These are phyloP conservation scores for Aspergillus bertholletiae DNA, from an alignment of 495 filamentous ascomycete genomes.

Conservation along the genomic window DNA sequence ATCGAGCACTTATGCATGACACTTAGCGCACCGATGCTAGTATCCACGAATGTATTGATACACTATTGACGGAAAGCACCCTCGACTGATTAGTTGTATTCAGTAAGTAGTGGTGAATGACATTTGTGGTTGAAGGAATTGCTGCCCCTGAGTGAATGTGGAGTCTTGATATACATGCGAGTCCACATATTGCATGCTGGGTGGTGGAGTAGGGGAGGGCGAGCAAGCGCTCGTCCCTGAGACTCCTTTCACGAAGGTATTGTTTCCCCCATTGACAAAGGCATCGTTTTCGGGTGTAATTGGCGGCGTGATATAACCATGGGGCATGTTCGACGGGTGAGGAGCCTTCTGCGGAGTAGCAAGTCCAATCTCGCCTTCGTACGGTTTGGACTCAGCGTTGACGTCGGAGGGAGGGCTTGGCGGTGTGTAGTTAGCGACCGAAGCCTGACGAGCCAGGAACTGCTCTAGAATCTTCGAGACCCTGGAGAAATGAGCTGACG, in stretches of 20 bases:
- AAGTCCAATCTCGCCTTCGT: conserved; percentile 49
- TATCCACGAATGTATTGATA: conserved; percentile 11
- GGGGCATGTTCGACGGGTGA: conserved; percentile 56
- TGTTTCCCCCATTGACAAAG: conserved; percentile 39
- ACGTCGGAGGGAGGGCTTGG: conserved; percentile 68
- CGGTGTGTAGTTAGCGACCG: conserved; percentile 64
- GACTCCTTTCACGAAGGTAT: conserved; percentile 24
- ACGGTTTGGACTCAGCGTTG: conserved; percentile 51
- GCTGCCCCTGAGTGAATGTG: conserved; percentile 32
- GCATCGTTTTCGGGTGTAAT: conserved; percentile 86
- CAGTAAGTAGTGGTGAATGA: conserved; percentile 33
- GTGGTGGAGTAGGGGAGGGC: conserved; percentile 35
- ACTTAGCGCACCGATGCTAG: conserved; percentile 4
- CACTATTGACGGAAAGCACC: conserved; percentile 7
- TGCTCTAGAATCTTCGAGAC: conserved; percentile 79
- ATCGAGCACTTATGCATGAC: conserved; percentile 14
- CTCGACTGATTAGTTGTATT: conserved; percentile 6
- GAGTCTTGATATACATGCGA: conserved; percentile 38
- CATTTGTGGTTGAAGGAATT: conserved; percentile 38
- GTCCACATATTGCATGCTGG: conserved; percentile 38
- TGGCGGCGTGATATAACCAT: conserved; percentile 89
- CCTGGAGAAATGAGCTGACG: conserved; percentile 71
- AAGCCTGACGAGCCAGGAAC: conserved; percentile 81
- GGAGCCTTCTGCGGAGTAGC: conserved; percentile 85
- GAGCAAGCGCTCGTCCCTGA: conserved; percentile 29